Evolutionary conservation across 129 eudicot species (phyloP).

Genomic region (Artemisia tridentata): DNA sequence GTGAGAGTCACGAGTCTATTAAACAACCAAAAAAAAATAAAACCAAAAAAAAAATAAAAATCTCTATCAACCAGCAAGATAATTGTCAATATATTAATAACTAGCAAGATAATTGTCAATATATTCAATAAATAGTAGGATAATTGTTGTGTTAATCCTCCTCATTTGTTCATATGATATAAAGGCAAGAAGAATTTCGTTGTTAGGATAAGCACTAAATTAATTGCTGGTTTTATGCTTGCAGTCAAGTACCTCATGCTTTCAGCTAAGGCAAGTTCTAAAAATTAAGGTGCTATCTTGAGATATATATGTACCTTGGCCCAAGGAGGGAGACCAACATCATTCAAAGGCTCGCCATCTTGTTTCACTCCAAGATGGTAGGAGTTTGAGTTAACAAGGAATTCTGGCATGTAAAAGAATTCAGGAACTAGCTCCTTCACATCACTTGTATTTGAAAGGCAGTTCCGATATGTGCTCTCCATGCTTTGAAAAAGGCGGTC

Average conservation of each 20-base stretch:
- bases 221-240: too few species aligned
- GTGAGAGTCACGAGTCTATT: too few species aligned
- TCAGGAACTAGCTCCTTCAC: slow-evolving; percentile 96
- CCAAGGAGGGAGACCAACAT: slow-evolving; percentile 98
- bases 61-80: not conserved
- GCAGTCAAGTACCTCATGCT: too few species aligned
- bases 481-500: slow-evolving; percentile 98
- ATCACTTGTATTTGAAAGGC: slow-evolving; percentile 96
- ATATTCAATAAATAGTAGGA: slow-evolving; percentile 3
- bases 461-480: slow-evolving; percentile 81
- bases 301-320: slow-evolving; percentile 69
- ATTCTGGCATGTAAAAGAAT: slow-evolving; percentile 96
- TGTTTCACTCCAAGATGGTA: slow-evolving; percentile 96
- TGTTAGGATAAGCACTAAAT: not conserved
- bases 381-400: slow-evolving; percentile 88
- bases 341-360: slow-evolving; percentile 93
- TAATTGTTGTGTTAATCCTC: not conserved
- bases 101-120: not conserved
- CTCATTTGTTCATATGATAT: not conserved
- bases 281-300: not conserved
- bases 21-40: too few species aligned
- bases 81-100: not conserved
- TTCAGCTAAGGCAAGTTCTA: not conserved
- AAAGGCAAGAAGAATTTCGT: not conserved
- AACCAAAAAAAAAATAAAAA: too few species aligned